phyloP scores from a whole-genome alignment of 352 stramenopile species.

The Thalassiosira hispida region DNA sequence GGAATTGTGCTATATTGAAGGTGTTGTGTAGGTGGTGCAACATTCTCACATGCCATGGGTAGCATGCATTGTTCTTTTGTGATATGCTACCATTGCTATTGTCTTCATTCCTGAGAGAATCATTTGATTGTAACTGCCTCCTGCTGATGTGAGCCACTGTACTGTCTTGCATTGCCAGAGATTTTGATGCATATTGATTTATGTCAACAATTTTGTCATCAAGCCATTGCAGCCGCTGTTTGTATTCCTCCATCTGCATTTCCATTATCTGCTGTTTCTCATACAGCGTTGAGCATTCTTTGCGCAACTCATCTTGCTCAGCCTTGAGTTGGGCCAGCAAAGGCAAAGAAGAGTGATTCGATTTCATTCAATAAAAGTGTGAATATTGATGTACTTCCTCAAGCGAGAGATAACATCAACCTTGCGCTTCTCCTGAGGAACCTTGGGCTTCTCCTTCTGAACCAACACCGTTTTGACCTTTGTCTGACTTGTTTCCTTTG shows the following conservation, averaged over 20 bases:
- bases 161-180: too few species aligned
- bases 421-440: too few species aligned
- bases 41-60: conserved; percentile 45
- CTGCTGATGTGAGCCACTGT: background rate
- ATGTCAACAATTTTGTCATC: conserved; percentile 42
- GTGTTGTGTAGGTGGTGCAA: conserved; percentile 57
- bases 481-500: too few species aligned
- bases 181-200: too few species aligned
- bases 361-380: too few species aligned
- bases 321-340: conserved; percentile 1
- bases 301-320: conserved; percentile 22
- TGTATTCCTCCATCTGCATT: conserved; percentile 25
- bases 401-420: too few species aligned
- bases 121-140: background rate
- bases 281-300: conserved; percentile 28
- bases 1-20: conserved; percentile 88
- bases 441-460: too few species aligned
- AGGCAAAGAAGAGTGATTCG: too few species aligned
- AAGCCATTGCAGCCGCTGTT: conserved; percentile 27
- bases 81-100: background rate
- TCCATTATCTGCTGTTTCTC: conserved; percentile 18
- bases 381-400: too few species aligned
- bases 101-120: background rate
- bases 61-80: conserved; percentile 4
- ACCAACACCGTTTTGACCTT: too few species aligned